phyloP scores from a whole-genome alignment of 2,329 filamentous ascomycete genomes.

The Drechslerella stenobrocha region DNA sequence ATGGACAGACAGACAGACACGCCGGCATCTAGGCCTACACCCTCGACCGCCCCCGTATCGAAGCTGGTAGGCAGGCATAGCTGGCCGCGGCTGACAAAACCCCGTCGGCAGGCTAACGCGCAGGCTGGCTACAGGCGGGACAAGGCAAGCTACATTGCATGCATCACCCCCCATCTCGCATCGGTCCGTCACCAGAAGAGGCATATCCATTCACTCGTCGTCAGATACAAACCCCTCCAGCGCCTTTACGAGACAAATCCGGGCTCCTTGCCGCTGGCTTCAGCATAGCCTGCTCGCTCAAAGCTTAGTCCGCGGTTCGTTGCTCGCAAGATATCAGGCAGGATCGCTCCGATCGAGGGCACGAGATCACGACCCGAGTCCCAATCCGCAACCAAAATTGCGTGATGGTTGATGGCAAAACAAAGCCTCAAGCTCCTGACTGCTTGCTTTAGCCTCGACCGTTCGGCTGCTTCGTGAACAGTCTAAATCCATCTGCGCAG shows the following conservation, averaged over 20 bases:
- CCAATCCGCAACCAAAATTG: conserved; percentile 1
- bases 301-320: no score
- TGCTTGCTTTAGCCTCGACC: no score
- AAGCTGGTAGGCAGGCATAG: no score
- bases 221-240: no score
- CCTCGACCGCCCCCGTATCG: no score
- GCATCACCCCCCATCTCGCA: not conserved
- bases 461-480: no score
- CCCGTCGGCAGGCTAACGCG: not conserved
- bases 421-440: not conserved
- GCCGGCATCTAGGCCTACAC: no score
- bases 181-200: not conserved
- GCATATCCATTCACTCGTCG: no score
- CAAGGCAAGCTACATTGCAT: not conserved
- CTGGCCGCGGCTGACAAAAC: not conserved
- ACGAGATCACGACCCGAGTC: conserved; percentile 4
- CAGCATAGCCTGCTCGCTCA: not conserved
- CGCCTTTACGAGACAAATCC: no score
- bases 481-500: no score
- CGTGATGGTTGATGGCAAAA: not conserved
- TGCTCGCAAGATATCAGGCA: no score
- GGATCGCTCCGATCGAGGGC: not conserved
- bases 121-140: not conserved
- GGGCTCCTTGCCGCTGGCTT: not conserved
- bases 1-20: no score